phyloP scores from a whole-genome alignment of 2,329 filamentous ascomycete species.

The Aspergillus terreus region DNA sequence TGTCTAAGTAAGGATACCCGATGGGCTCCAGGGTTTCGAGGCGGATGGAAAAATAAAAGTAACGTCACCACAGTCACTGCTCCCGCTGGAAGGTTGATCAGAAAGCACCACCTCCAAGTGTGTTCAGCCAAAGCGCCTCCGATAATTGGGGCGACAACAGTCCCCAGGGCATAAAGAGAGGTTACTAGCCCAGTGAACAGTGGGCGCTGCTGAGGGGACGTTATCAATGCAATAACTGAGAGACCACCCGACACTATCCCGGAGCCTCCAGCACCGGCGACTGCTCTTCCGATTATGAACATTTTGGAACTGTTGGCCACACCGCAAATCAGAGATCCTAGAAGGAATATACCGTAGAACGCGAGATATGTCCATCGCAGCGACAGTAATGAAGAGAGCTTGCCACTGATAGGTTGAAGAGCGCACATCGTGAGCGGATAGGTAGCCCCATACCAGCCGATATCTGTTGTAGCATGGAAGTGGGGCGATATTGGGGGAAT shows the following conservation, averaged over 20 bases:
- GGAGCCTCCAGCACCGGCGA: slow-evolving; percentile 8
- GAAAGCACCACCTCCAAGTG: slow-evolving; percentile 8
- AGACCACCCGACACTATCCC: slow-evolving; percentile 9
- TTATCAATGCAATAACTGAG: slow-evolving; percentile 5
- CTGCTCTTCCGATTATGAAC: slow-evolving; percentile 8
- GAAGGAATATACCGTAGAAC: slow-evolving; percentile 7
- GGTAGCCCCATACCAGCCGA: slow-evolving; percentile 5
- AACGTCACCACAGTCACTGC: slow-evolving; percentile 9
- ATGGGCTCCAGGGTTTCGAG: neutral
- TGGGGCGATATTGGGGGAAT: slow-evolving; percentile 5
- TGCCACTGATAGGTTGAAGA: slow-evolving; percentile 4
- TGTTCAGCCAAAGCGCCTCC: slow-evolving; percentile 4
- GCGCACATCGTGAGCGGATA: slow-evolving; percentile 8
- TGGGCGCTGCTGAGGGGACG: slow-evolving; percentile 5
- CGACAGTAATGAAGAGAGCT: neutral
- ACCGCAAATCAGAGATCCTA: slow-evolving; percentile 8
- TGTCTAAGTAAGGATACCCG: slow-evolving; percentile 6
- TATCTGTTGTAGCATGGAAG: slow-evolving; percentile 4
- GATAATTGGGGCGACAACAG: slow-evolving; percentile 6
- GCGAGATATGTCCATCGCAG: slow-evolving; percentile 5
- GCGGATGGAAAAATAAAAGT: slow-evolving; percentile 10
- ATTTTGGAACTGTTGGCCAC: slow-evolving; percentile 6
- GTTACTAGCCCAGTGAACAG: slow-evolving; percentile 4
- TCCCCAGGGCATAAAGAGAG: slow-evolving; percentile 5
- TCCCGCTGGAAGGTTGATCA: slow-evolving; percentile 11